Evolutionary conservation across 148 eudicot species (phyloP).

Genomic region (Beta vulgaris): DNA sequence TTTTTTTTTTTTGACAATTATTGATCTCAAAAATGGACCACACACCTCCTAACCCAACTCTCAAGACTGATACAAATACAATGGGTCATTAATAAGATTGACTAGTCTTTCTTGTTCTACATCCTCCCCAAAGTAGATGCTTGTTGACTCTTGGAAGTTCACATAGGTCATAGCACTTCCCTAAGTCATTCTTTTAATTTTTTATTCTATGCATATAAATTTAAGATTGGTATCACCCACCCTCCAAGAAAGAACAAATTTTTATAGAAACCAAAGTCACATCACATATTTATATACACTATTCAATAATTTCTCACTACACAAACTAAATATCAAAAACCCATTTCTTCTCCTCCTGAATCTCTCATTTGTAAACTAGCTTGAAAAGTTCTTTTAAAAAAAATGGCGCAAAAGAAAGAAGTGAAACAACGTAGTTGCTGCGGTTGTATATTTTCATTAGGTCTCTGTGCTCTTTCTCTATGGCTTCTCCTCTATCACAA

Average conservation of each 20-base stretch:
- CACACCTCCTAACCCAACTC: no score
- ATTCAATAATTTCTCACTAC: no score
- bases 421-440: constrained; percentile 27
- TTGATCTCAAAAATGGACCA: no score
- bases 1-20: no score
- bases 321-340: no score
- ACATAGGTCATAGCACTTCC: background rate
- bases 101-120: no score
- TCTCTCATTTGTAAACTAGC: background rate
- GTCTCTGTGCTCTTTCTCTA: constrained; percentile 51
- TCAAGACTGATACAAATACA: no score
- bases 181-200: background rate
- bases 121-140: no score
- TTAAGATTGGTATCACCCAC: background rate
- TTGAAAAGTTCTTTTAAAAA: background rate
- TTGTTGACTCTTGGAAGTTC: background rate
- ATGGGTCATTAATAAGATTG: no score
- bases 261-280: background rate
- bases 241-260: background rate
- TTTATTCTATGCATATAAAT: background rate
- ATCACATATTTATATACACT: background rate
- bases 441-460: constrained; percentile 45
- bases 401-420: background rate
- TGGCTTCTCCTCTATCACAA: constrained; percentile 56
- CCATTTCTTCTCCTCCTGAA: no score